Conservation (phyloP, 208 protist species). For the Sergeia podlipaevii region DNA sequence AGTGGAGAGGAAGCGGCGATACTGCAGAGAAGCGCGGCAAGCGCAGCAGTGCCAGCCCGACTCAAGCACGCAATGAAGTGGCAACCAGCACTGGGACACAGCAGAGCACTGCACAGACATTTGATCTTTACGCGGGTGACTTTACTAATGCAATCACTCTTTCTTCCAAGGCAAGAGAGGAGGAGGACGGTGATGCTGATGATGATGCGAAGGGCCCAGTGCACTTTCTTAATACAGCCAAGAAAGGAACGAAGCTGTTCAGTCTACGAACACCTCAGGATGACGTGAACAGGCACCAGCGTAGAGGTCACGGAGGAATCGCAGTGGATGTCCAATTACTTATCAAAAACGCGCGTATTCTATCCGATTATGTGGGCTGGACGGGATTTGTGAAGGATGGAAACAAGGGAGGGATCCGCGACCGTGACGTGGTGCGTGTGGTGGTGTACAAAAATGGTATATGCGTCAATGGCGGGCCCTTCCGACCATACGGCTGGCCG, state of each 20-base stretch:
- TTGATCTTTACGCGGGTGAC: slow-evolving; percentile 49
- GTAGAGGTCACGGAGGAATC: background rate
- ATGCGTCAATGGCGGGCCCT: slow-evolving; percentile 79
- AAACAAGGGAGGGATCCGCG: slow-evolving; percentile 55
- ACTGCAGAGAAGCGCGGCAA: background rate
- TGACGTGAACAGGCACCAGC: background rate
- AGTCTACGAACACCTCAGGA: background rate
- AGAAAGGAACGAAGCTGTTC: slow-evolving; percentile 13
- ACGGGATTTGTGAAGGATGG: slow-evolving; percentile 50
- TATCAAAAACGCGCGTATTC: slow-evolving; percentile 65
- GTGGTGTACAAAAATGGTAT: slow-evolving; percentile 90
- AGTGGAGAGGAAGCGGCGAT: slow-evolving; percentile 17
- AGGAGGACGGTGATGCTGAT: background rate
- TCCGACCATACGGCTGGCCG: slow-evolving; percentile 86
- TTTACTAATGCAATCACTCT: slow-evolving; percentile 9
- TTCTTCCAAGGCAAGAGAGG: slow-evolving; percentile 6
- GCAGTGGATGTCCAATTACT: slow-evolving; percentile 63
- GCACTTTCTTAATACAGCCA: slow-evolving; percentile 14
- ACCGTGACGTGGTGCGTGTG: slow-evolving; percentile 76
- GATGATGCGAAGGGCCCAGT: background rate
- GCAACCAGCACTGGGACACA: too few species aligned
- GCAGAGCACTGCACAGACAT: slow-evolving; percentile 5
- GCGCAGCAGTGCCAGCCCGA: background rate
- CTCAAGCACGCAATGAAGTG: too few species aligned
- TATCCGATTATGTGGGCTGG: slow-evolving; percentile 82